Evolutionary conservation across 129 eudicot genomes (phyloP), one percentile per base, ranked within the genome.

Genomic region (Escallonia herrerae): DNA sequence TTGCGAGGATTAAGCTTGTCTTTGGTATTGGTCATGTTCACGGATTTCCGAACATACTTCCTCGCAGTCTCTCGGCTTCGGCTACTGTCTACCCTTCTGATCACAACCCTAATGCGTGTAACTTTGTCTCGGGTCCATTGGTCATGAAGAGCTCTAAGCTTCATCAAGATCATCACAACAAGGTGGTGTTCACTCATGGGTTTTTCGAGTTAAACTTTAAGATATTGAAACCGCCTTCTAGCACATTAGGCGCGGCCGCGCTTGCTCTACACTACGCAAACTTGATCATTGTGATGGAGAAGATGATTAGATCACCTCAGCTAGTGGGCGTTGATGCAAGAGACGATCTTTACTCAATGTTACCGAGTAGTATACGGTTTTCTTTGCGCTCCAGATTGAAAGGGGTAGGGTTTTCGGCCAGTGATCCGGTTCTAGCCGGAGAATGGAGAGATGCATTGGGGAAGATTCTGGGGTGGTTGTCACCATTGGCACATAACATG

Each of bases 401-500:
- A 80, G 96, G 96, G 42, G 79, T 86, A 4, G 95, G 96, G 42
- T 88, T 83, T 66, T 74, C 90, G 2, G 99, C 96, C 2, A 80
- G 76, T 8, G 96, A 93, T 74, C 82, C 95, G 3, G 85, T 42
- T 40, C 87, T 93, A 42, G 99, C 99, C 40, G 83, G 76, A 4
- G 99, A 93, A 63, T 93, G 99, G 99, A 86, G 82, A 33, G 96
- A 82, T 40, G 99, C 99, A 2, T 61, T 93, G 67, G 82, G 78
- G 71, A 83, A 87, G 81, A 93, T 87, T 62, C 66, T 93, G 46
- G 91, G 83, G 14, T 93, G 99, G 99, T 62, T 93, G 66, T 82
- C 86, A 37, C 99, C 99, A 8, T 63, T 93, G 76, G 99, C 95
- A 6, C 99, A 93, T 50, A 89, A 93, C 41, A 89, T 93, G 99